Conservation (phyloP, 106 monocot species). For the Xerophyta viscosa region DNA sequence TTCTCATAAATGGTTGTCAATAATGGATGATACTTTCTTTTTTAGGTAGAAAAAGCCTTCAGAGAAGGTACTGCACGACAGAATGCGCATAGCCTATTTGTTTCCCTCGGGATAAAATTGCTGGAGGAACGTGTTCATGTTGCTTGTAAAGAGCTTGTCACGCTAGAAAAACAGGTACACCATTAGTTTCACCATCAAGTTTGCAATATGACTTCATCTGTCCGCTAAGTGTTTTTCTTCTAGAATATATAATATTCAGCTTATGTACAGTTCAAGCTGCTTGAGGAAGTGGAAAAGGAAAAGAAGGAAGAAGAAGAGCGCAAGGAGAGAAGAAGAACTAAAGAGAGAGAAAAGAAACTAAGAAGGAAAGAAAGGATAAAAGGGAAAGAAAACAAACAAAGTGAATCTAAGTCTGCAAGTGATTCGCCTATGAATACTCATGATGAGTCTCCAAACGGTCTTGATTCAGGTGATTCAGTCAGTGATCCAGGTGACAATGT, state of each 20-base stretch:
- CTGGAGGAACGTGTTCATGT: conserved; percentile 86
- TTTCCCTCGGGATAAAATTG: conserved; percentile 74
- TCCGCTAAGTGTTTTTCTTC: not conserved
- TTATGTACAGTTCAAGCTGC: conserved; percentile 65
- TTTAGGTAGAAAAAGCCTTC: conserved; percentile 96
- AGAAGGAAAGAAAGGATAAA: conserved; percentile 84
- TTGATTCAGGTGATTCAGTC: conserved; percentile 32
- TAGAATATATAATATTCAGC: not conserved
- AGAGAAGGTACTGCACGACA: conserved; percentile 96
- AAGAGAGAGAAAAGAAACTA: conserved; percentile 83
- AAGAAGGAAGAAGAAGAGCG: conserved; percentile 94
- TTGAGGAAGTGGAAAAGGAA: conserved; percentile 97
- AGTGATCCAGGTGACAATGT: conserved; percentile 28
- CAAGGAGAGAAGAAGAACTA: conserved; percentile 72
- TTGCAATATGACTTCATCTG: not conserved
- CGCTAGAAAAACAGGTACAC: conserved; percentile 83
- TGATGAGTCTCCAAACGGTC: conserved; percentile 20
- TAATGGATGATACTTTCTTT: not conserved
- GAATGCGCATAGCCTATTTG: conserved; percentile 89
- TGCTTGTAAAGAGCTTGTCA: conserved; percentile 96
- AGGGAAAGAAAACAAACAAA: conserved; percentile 55
- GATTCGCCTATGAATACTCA: conserved; percentile 20
- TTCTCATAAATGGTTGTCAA: not conserved
- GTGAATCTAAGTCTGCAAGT: conserved; percentile 28
- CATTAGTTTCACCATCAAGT: not conserved